Evolutionary conservation across 2,329 filamentous ascomycete species (phyloP).

Genomic region (Neonectria hederae): DNA sequence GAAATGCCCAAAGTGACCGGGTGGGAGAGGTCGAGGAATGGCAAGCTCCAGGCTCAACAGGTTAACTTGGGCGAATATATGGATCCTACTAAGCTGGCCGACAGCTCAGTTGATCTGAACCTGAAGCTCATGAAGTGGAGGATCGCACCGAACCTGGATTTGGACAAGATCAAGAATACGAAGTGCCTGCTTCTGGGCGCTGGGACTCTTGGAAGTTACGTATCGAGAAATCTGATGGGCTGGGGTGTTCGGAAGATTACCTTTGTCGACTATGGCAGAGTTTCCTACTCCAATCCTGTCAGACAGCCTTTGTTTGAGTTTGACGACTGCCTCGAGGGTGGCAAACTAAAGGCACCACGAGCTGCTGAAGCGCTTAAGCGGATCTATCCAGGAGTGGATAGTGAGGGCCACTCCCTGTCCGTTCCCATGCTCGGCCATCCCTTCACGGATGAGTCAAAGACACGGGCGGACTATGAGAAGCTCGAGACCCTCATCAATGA

Average conservation of each 20-base stretch:
- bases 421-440: slow-evolving; percentile 98
- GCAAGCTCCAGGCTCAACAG: slow-evolving; percentile 80
- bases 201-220: slow-evolving; percentile 92
- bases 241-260: slow-evolving; percentile 97
- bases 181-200: slow-evolving; percentile 92
- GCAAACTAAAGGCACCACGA: slow-evolving; percentile 81
- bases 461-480: slow-evolving; percentile 77
- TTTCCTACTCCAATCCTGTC: slow-evolving; percentile 97
- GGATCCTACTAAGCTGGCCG: slow-evolving; percentile 86
- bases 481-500: slow-evolving; percentile 79
- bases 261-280: slow-evolving; percentile 91
- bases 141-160: slow-evolving; percentile 85
- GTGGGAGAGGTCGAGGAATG: slow-evolving; percentile 86
- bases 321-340: slow-evolving; percentile 86
- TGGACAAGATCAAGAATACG: slow-evolving; percentile 88
- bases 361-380: slow-evolving; percentile 83
- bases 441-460: slow-evolving; percentile 75
- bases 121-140: slow-evolving; percentile 99
- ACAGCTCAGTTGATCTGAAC: slow-evolving; percentile 95
- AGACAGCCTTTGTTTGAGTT: slow-evolving; percentile 93
- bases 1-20: slow-evolving; percentile 90
- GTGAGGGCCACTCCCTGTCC: slow-evolving; percentile 80
- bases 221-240: slow-evolving; percentile 89
- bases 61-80: slow-evolving; percentile 92
- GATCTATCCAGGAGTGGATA: slow-evolving; percentile 91